Conservation (phyloP, 2,329 filamentous ascomycete genomes). For the Diaporthe eres region DNA sequence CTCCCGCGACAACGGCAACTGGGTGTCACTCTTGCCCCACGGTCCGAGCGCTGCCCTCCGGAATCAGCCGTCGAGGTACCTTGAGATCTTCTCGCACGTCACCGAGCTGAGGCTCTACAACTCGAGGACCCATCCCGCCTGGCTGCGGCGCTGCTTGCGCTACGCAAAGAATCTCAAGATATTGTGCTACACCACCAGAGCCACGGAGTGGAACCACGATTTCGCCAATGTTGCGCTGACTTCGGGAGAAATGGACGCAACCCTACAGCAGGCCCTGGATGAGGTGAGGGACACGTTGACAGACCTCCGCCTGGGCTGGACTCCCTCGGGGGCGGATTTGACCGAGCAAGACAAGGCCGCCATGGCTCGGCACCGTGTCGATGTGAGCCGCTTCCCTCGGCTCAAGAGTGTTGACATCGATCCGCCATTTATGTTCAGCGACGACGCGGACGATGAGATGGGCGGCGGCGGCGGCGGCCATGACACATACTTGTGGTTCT, state of each 20-base stretch:
- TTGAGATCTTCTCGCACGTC: neutral
- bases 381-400: neutral
- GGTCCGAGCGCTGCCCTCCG: no score
- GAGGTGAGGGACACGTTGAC: neutral
- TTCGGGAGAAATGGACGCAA: neutral
- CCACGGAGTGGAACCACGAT: neutral
- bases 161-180: neutral
- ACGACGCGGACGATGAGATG: neutral
- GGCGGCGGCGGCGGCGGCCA: neutral
- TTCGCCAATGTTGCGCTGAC: neutral
- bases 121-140: neutral
- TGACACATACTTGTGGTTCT: rapidly evolving
- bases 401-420: neutral
- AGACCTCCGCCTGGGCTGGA: neutral
- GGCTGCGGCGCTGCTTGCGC: neutral
- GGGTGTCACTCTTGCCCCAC: neutral
- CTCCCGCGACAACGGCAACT: neutral
- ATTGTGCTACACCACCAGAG: neutral
- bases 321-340: neutral
- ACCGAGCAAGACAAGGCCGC: neutral
- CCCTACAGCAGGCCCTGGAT: neutral
- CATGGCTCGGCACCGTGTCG: neutral
- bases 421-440: rapidly evolving
- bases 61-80: neutral
- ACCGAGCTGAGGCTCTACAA: neutral